These are phyloP conservation scores for Juglanconis oblonga DNA, from an alignment of 2,329 filamentous ascomycete genomes.

Conservation along the genomic window DNA sequence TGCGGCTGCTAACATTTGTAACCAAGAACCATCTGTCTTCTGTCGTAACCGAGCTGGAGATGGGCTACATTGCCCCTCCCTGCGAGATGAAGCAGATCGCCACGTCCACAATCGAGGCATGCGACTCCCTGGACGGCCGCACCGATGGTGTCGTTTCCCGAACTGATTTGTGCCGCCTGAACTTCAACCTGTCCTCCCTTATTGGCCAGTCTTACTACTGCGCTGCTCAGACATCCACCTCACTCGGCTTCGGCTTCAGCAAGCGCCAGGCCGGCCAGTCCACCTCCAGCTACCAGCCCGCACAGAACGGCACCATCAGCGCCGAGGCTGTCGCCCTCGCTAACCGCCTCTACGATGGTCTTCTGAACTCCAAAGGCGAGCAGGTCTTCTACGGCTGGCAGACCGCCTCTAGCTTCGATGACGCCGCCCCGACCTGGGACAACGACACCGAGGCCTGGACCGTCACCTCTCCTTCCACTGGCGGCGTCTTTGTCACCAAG, in stretches of 20 bases:
- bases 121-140: conserved; percentile 53
- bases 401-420: conserved; percentile 29
- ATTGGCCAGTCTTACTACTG: conserved; percentile 34
- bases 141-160: conserved; percentile 49
- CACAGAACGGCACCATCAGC: conserved; percentile 34
- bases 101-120: conserved; percentile 52
- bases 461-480: conserved; percentile 20
- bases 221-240: conserved; percentile 23
- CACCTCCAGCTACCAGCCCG: conserved; percentile 22
- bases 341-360: conserved; percentile 32
- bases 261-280: conserved; percentile 24
- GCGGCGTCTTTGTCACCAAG: conserved; percentile 16
- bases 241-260: conserved; percentile 25
- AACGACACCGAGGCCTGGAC: conserved; percentile 30
- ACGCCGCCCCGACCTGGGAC: conserved; percentile 32
- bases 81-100: conserved; percentile 48
- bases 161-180: conserved; percentile 34
- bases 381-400: conserved; percentile 36
- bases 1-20: background rate
- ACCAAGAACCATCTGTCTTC: conserved; percentile 20
- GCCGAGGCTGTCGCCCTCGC: conserved; percentile 32
- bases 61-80: conserved; percentile 40
- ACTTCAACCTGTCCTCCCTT: conserved; percentile 30
- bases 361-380: conserved; percentile 31
- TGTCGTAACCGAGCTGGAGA: conserved; percentile 34